A percentile compares a stretch with the other conserved stretches of the same genome.
These are phyloP conservation scores for Psilocybe subaeruginosa DNA, from an alignment of 768 basidiomycete genomes.

Conservation along the genomic window DNA sequence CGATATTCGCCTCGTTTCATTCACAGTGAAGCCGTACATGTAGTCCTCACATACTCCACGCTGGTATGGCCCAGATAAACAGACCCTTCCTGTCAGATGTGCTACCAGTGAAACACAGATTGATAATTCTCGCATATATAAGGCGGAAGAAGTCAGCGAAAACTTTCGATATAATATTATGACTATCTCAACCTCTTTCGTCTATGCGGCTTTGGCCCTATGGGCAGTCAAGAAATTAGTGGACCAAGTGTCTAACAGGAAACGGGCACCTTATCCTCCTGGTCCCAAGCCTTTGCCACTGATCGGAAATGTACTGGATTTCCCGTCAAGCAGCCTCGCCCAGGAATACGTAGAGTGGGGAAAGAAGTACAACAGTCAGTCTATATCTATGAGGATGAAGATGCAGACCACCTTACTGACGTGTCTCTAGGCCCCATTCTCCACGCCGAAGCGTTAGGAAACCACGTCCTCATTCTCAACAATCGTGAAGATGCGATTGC, in stretches of 20 bases:
- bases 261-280: constrained; percentile 12
- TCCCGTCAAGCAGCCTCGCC: constrained; percentile 6
- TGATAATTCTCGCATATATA: too few relatives aligned
- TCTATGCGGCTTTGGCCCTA: not conserved
- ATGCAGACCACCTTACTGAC: not conserved
- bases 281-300: constrained; percentile 27
- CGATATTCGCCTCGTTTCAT: too few relatives aligned
- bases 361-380: constrained; percentile 19
- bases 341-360: constrained; percentile 17
- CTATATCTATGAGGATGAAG: not conserved
- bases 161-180: too few relatives aligned
- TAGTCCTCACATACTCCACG: too few relatives aligned
- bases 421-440: constrained; percentile 22
- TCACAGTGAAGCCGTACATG: too few relatives aligned
- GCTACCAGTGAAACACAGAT: too few relatives aligned
- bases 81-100: too few relatives aligned
- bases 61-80: too few relatives aligned
- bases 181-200: not conserved
- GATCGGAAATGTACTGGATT: constrained; percentile 25
- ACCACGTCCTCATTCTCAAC: constrained; percentile 30
- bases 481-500: constrained; percentile 18
- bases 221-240: not conserved
- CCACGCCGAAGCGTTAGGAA: constrained; percentile 23
- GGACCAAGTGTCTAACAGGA: not conserved
- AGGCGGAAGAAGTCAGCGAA: too few relatives aligned